A percentile compares a stretch with the other conserved stretches of the same genome.
Conservation (phyloP, 2,329 filamentous ascomycete species). For the Phoma sp. region DNA sequence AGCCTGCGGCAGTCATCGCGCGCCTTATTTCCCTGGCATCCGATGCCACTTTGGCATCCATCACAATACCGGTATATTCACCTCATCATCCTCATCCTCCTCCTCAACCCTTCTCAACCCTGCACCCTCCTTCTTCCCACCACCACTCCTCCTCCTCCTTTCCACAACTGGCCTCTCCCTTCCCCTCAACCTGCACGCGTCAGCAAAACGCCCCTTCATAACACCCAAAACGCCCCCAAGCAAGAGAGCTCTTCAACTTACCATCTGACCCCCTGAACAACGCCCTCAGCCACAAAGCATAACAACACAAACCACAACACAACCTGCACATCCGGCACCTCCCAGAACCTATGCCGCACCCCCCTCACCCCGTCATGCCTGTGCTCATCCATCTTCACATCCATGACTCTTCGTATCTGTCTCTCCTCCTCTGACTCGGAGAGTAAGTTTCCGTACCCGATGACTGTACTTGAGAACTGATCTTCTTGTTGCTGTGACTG, state of each 20-base stretch:
- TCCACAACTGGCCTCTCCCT: neutral
- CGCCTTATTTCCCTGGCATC: no score
- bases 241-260: neutral
- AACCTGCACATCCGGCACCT: conserved; percentile 5
- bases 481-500: no score
- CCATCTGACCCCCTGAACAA: neutral
- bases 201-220: neutral
- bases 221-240: no score
- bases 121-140: neutral
- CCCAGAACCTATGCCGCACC: neutral
- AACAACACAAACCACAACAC: conserved; percentile 8
- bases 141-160: no score
- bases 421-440: neutral
- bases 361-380: no score
- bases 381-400: neutral
- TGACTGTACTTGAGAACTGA: neutral
- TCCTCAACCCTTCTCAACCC: neutral
- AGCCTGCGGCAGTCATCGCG: no score
- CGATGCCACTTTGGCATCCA: no score
- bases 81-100: conserved; percentile 9
- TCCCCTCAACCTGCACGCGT: conserved; percentile 1
- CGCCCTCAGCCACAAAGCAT: conserved; percentile 2
- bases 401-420: neutral
- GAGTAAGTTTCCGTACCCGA: neutral
- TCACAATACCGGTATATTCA: conserved; percentile 6